Base-by-base conservation (phyloP, 257 asterid genomes). In the Fraxinus anomala region DNA sequence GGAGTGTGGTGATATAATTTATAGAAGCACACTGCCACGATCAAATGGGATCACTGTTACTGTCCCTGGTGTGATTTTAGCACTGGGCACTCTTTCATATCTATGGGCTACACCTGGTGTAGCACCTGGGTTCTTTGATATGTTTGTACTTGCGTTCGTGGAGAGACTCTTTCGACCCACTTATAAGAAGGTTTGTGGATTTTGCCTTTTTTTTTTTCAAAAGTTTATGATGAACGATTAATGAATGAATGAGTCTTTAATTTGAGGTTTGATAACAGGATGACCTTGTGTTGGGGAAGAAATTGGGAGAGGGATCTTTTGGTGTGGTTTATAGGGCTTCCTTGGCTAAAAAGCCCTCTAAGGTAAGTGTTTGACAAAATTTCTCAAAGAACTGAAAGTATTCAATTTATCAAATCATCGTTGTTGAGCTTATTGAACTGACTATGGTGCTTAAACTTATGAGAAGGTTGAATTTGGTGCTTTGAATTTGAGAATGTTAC, bases 81-180 rank as follows among this genome's bases (percentile, higher is more conserved):
- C 98, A 68, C 14, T 92, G 83, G 91, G 97, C 4, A 86, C 98
- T 63, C 87, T 96, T 67, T 96, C 98, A 51, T 96, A 93, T 81
- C 87, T 96, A 34, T 96, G 99, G 99, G 97, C 98, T 77, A 93
- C 99, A 44, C 99, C 99, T 59, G 99, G 98, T 82, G 97, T 96
- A 30, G 99, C 98, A n/a, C 99, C 97, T 87, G 98, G 98, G 0
- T 93, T 92, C 84, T 96, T 88, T 73, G 99, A 96, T 77, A 96
- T 96, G 99, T 96, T 96, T 89, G 94, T 96, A 77, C 99, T 96
- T 84, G 95, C 97, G 76, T 89, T 91, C 82, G 82, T 89, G 66
- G 98, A 96, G 70, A 92, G 99, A 73, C n/a, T 91, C 70, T 92
- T 92, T 81, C 84, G 94, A 78, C 95, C 97, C 26, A 87, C 86